Percentiles rank a stretch among this genome's conserved stretches.
phyloP scores from a whole-genome alignment of 78 protist genomes.

The Guillardia theta region DNA sequence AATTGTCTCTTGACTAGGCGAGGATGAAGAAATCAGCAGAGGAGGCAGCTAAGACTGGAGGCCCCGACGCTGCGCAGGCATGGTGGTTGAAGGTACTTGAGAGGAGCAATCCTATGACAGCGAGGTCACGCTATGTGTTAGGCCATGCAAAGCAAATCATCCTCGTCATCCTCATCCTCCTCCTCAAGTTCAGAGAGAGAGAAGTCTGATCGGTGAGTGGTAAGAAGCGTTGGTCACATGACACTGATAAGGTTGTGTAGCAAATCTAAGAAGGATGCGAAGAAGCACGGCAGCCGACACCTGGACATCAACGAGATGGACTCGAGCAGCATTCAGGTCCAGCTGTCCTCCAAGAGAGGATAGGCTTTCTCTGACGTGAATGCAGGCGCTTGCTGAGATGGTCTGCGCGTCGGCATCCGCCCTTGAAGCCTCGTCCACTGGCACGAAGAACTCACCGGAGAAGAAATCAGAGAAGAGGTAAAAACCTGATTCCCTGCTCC shows the following conservation, averaged over 20 bases:
- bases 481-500: too few species aligned
- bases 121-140: not conserved
- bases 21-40: slow-evolving; percentile 10
- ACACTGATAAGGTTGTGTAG: not conserved
- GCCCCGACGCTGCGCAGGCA: not conserved
- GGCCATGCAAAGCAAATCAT: not conserved
- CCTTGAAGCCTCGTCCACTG: not conserved
- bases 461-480: not conserved
- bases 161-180: not conserved
- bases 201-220: not conserved
- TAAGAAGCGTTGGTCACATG: not conserved
- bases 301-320: not conserved
- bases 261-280: not conserved
- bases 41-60: not conserved
- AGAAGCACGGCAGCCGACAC: not conserved
- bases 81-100: not conserved
- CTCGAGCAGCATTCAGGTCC: not conserved
- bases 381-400: not conserved
- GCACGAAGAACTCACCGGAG: not conserved
- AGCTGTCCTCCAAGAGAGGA: too few species aligned
- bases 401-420: not conserved
- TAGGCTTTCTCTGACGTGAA: too few species aligned
- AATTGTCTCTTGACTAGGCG: not conserved
- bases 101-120: not conserved
- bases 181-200: not conserved